Conservation (phyloP, 257 asterid genomes). For the Verbascum thapsus region DNA sequence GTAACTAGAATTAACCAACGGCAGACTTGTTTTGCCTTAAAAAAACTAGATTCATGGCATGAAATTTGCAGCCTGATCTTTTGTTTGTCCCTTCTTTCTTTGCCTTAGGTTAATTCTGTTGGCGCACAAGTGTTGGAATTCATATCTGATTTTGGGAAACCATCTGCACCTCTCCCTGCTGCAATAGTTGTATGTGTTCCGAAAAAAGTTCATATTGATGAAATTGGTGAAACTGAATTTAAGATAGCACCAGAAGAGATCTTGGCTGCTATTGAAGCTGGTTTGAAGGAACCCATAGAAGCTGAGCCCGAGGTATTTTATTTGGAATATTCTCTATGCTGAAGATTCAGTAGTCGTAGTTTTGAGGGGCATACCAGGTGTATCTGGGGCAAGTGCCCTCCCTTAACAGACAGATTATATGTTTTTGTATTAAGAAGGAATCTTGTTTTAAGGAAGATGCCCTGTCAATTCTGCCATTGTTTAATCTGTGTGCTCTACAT, state of each 20-base stretch:
- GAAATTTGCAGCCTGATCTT: slow-evolving; percentile 21
- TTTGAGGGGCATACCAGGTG: slow-evolving; percentile 6
- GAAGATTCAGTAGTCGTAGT: background rate
- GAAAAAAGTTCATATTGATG: slow-evolving; percentile 76
- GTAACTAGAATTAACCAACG: background rate
- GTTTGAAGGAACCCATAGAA: slow-evolving; percentile 85
- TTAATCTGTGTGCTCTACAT: slow-evolving; percentile 27
- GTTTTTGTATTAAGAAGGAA: slow-evolving; percentile 17
- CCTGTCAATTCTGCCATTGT: background rate
- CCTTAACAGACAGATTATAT: slow-evolving; percentile 16
- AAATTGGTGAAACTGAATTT: slow-evolving; percentile 84
- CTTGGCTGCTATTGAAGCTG: slow-evolving; percentile 78
- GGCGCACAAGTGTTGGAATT: slow-evolving; percentile 96
- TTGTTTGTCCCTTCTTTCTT: slow-evolving; percentile 24
- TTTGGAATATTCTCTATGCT: slow-evolving; percentile 23
- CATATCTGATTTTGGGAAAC: slow-evolving; percentile 89
- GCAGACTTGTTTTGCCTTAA: background rate
- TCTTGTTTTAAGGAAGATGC: slow-evolving; percentile 8
- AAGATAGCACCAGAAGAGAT: slow-evolving; percentile 81
- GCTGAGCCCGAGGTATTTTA: slow-evolving; percentile 91
- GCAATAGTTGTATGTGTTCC: slow-evolving; percentile 99
- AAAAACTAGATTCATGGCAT: slow-evolving; percentile 22
- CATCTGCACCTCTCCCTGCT: slow-evolving; percentile 92
- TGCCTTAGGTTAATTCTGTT: slow-evolving; percentile 77
- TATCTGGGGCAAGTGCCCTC: slow-evolving; percentile 12